phyloP scores from a whole-genome alignment of 331 rosid genomes.

The Acacia concinna region DNA sequence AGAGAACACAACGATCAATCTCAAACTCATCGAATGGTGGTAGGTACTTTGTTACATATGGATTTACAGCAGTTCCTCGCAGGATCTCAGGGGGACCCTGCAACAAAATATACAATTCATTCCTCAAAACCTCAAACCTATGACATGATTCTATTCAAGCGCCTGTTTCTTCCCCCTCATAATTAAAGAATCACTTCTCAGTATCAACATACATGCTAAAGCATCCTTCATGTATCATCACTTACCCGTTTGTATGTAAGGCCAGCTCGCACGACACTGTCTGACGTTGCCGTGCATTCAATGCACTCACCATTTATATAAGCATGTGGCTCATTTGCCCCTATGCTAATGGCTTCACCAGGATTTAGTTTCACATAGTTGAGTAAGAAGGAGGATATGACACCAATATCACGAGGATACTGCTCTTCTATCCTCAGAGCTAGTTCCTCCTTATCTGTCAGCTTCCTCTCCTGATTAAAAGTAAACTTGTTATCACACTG shows the following conservation, averaged over 20 bases:
- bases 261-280: slow-evolving; percentile 80
- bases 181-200: too few species aligned
- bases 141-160: background rate
- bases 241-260: slow-evolving; percentile 72
- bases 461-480: slow-evolving; percentile 39
- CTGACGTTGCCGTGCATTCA: slow-evolving; percentile 80
- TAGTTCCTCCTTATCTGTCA: slow-evolving; percentile 61
- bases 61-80: slow-evolving; percentile 46
- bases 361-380: slow-evolving; percentile 70
- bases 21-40: slow-evolving; percentile 82
- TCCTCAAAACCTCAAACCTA: background rate
- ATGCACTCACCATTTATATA: slow-evolving; percentile 66
- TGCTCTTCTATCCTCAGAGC: slow-evolving; percentile 65
- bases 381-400: slow-evolving; percentile 65
- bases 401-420: slow-evolving; percentile 70
- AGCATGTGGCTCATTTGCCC: slow-evolving; percentile 78
- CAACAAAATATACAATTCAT: background rate
- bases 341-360: slow-evolving; percentile 67
- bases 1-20: slow-evolving; percentile 60
- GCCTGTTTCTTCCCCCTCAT: background rate
- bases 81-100: slow-evolving; percentile 71
- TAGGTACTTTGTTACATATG: slow-evolving; percentile 50
- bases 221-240: background rate
- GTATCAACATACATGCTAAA: background rate
- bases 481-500: too few species aligned